Evolutionary conservation across 1,284 basidiomycete genomes (phyloP).

Genomic region (Ustilago tritici): DNA sequence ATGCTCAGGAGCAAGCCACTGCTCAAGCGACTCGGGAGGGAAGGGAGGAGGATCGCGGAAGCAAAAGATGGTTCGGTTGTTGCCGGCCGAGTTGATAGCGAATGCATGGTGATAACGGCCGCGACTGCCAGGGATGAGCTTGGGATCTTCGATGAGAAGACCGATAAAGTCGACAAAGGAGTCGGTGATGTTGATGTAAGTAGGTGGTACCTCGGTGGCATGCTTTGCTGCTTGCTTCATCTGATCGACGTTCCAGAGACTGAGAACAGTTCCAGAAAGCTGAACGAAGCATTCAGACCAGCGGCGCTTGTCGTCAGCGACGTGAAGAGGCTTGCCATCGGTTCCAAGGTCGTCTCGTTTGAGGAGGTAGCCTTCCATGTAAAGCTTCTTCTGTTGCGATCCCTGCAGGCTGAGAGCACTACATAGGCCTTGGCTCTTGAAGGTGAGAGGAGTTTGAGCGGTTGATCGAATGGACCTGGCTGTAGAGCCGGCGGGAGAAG

Average conservation of each 20-base stretch:
- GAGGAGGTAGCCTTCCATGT: conserved; percentile 69
- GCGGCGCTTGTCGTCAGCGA: conserved; percentile 53
- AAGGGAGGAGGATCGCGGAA: conserved; percentile 60
- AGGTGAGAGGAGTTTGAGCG: conserved; percentile 59
- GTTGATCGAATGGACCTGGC: conserved; percentile 54
- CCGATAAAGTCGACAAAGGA: conserved; percentile 75
- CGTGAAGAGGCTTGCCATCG: conserved; percentile 64
- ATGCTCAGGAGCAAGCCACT: conserved; percentile 55
- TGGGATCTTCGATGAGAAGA: conserved; percentile 72
- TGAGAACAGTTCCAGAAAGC: conserved; percentile 89
- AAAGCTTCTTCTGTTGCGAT: conserved; percentile 64
- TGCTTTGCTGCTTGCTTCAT: conserved; percentile 83
- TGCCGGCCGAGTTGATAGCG: conserved; percentile 92
- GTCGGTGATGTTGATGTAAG: conserved; percentile 87
- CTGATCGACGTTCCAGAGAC: conserved; percentile 87
- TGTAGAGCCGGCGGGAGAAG: conserved; percentile 55
- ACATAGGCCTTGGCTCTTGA: conserved; percentile 66
- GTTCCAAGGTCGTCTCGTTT: conserved; percentile 62
- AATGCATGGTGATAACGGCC: conserved; percentile 78
- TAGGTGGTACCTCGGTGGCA: conserved; percentile 84
- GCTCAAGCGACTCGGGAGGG: conserved; percentile 56
- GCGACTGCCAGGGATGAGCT: conserved; percentile 71
- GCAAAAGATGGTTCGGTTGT: conserved; percentile 87
- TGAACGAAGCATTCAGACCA: conserved; percentile 76
- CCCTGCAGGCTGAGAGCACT: conserved; percentile 66